These are phyloP conservation scores for Pythium brassicae DNA, from an alignment of 352 stramenopile genomes.

Conservation along the genomic window DNA sequence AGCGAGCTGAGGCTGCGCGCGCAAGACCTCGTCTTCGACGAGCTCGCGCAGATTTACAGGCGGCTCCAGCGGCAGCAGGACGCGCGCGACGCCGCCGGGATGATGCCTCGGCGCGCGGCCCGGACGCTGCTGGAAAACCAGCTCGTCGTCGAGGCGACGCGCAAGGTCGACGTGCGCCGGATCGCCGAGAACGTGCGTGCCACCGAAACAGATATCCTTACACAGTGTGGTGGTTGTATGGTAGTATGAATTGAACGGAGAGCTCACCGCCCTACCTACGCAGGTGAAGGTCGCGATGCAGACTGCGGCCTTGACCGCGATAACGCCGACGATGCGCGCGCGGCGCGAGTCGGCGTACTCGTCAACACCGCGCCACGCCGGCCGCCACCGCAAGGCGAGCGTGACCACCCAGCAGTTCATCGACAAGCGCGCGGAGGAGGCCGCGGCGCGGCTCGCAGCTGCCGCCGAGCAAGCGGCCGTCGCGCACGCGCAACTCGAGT, in stretches of 20 bases:
- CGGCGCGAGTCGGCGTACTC: slow-evolving; percentile 5
- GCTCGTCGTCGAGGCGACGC: slow-evolving; percentile 63
- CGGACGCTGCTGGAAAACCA: slow-evolving; percentile 47
- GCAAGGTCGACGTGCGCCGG: slow-evolving; percentile 34
- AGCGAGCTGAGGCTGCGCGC: slow-evolving; percentile 44
- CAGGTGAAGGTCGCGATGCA: slow-evolving; percentile 49
- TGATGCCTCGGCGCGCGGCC: slow-evolving; percentile 36
- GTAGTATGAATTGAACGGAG: no score
- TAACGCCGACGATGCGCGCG: slow-evolving; percentile 11
- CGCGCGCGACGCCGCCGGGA: slow-evolving; percentile 34
- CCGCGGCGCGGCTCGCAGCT: background rate
- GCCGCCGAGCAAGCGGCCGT: background rate
- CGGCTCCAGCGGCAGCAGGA: slow-evolving; percentile 39
- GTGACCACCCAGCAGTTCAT: slow-evolving; percentile 14
- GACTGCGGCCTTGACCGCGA: slow-evolving; percentile 17
- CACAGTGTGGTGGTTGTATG: no score
- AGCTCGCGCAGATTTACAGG: slow-evolving; percentile 33
- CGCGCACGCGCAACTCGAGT: slow-evolving; percentile 4
- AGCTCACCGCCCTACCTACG: no score
- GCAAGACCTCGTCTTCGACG: slow-evolving; percentile 30
- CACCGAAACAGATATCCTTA: no score
- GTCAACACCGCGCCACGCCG: background rate
- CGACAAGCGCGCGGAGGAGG: slow-evolving; percentile 20
- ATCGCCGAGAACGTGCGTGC: slow-evolving; percentile 39
- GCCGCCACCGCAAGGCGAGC: slow-evolving; percentile 8